Percentiles rank a stretch among this genome's conserved stretches.
phyloP scores from a whole-genome alignment of 1,284 basidiomycete species.

The Psilocybe mexicana region DNA sequence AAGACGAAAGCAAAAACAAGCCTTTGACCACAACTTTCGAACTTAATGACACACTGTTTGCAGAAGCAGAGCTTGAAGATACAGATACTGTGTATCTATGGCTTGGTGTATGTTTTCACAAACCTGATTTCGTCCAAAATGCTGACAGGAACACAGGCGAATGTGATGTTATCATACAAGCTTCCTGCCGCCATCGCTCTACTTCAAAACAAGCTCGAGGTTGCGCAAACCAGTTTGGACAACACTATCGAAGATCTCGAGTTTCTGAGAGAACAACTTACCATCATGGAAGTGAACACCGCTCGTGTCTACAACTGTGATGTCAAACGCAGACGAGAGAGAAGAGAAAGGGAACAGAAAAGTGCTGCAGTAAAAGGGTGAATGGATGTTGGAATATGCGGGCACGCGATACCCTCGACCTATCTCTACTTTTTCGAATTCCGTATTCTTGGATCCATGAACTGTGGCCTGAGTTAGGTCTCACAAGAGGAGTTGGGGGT shows the following conservation, averaged over 20 bases:
- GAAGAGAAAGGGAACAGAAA: constrained; percentile 44
- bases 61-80: constrained; percentile 87
- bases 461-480: too few species aligned
- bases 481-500: too few species aligned
- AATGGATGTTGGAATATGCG: not conserved
- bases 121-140: not conserved
- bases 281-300: constrained; percentile 98
- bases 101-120: constrained; percentile 79
- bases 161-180: constrained; percentile 97
- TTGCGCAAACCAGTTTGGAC: constrained; percentile 69
- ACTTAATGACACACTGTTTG: constrained; percentile 93
- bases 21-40: constrained; percentile 89
- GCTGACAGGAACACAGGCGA: constrained; percentile 63
- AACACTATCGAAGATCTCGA: constrained; percentile 88
- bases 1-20: constrained; percentile 38
- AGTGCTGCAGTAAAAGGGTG: not conserved
- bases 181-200: constrained; percentile 80
- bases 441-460: too few species aligned
- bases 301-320: constrained; percentile 98
- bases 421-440: not conserved
- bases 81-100: constrained; percentile 91
- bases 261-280: constrained; percentile 93
- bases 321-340: constrained; percentile 78
- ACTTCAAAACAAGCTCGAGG: constrained; percentile 75
- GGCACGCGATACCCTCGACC: not conserved